Percentiles rank a stretch among this genome's conserved stretches.
Evolutionary conservation across 176 grass and related monocot genomes (phyloP).

Genomic region (Ampelocalamus luodianensis): DNA sequence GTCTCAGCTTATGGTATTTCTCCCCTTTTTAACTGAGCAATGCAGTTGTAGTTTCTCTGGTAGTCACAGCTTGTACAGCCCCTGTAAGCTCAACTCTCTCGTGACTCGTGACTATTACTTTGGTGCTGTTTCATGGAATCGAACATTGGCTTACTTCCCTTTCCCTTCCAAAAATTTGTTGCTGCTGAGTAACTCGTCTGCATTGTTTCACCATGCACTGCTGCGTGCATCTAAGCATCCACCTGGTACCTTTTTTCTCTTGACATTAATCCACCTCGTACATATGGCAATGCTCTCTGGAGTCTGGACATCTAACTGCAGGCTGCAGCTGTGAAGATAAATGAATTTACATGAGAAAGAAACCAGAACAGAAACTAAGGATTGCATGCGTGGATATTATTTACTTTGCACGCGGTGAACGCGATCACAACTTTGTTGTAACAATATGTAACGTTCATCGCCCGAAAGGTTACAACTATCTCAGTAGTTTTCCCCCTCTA

Average conservation of each 20-base stretch:
- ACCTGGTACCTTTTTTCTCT: too few relatives aligned
- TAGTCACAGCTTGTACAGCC: background rate
- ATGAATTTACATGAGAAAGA: background rate
- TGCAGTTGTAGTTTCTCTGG: background rate
- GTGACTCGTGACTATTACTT: background rate
- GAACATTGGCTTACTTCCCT: background rate
- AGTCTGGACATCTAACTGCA: background rate
- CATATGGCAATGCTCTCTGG: background rate
- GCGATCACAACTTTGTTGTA: constrained; percentile 10
- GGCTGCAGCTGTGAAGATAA: background rate
- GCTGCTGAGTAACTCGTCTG: background rate
- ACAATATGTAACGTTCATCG: constrained; percentile 11
- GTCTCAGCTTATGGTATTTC: background rate
- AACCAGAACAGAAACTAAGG: background rate
- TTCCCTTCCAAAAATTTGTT: background rate
- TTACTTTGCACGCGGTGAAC: constrained; percentile 17
- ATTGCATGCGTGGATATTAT: constrained; percentile 31
- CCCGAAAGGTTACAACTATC: constrained; percentile 31
- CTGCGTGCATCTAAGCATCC: background rate
- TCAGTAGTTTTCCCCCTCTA: background rate
- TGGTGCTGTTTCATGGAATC: background rate
- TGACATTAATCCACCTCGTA: background rate
- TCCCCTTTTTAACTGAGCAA: background rate
- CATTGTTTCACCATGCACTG: background rate
- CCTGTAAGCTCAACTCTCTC: background rate